Conservation (phyloP, 2,329 filamentous ascomycete species). For the Monosporascus sp. region DNA sequence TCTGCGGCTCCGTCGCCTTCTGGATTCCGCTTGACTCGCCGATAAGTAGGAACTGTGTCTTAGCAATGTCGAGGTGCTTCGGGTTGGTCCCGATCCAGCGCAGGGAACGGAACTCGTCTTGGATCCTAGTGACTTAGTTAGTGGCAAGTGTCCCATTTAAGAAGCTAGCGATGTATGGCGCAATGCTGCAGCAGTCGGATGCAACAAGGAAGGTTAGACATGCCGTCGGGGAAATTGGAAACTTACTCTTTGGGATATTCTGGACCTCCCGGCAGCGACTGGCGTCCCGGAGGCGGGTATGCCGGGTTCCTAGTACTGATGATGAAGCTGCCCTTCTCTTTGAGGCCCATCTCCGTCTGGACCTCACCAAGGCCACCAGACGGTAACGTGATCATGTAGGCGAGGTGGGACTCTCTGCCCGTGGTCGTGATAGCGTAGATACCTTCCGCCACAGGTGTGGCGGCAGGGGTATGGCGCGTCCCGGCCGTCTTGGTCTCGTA, state of each 20-base stretch:
- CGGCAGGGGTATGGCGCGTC: conserved; percentile 60
- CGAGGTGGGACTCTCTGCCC: conserved; percentile 67
- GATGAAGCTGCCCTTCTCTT: conserved; percentile 68
- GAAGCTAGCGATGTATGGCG: no score
- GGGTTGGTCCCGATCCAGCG: conserved; percentile 73
- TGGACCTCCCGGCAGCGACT: conserved; percentile 57
- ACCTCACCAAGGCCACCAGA: conserved; percentile 58
- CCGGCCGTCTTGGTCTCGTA: conserved; percentile 75
- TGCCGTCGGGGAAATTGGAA: not conserved
- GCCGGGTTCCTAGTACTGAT: conserved; percentile 76
- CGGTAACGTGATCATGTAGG: conserved; percentile 74
- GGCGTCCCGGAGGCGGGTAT: conserved; percentile 57
- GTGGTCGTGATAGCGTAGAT: conserved; percentile 77
- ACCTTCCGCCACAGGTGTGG: conserved; percentile 74
- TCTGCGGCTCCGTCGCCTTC: conserved; percentile 50
- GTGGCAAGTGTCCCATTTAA: conserved; percentile 6
- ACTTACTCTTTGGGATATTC: conserved; percentile 66
- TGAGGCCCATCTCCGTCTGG: conserved; percentile 69
- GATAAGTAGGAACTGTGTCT: conserved; percentile 73
- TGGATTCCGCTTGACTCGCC: conserved; percentile 58
- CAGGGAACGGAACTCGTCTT: conserved; percentile 64
- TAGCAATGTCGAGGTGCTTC: conserved; percentile 66
- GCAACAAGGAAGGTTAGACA: conserved; percentile 4
- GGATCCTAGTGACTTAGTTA: conserved; percentile 40
- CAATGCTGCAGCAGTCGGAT: conserved; percentile 5